Percentiles rank a stretch among this genome's conserved stretches.
Evolutionary conservation across 2,329 filamentous ascomycete genomes (phyloP).

Genomic region (Colletotrichum acutatum): DNA sequence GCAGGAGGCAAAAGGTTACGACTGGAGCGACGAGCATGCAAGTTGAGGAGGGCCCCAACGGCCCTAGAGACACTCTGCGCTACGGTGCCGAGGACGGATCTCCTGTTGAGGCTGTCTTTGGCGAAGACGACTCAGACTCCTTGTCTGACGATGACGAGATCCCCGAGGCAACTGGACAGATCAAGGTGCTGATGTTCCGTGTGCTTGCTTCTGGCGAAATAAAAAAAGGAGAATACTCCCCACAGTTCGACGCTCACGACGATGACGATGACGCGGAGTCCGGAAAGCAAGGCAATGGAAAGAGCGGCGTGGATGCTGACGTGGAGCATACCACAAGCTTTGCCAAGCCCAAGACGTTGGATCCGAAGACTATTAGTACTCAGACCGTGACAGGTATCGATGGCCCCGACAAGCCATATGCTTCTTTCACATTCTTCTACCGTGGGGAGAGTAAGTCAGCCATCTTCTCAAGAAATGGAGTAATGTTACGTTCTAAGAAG

Average conservation of each 20-base stretch:
- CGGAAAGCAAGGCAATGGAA: conserved; percentile 62
- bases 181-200: conserved; percentile 96
- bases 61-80: conserved; percentile 70
- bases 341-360: conserved; percentile 93
- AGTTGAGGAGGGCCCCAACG: conserved; percentile 55
- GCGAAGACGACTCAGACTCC: conserved; percentile 81
- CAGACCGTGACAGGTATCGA: conserved; percentile 99
- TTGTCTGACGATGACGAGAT: conserved; percentile 84
- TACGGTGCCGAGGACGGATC: conserved; percentile 83
- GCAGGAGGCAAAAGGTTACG: conserved; percentile 69
- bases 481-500: neutral
- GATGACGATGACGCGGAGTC: conserved; percentile 80
- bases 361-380: conserved; percentile 97
- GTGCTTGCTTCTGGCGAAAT: conserved; percentile 96
- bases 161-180: conserved; percentile 94
- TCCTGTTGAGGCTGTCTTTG: conserved; percentile 74
- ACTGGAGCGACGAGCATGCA: conserved; percentile 52
- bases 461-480: neutral
- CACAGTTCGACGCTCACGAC: conserved; percentile 96
- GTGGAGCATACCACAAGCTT: conserved; percentile 98
- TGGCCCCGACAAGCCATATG: conserved; percentile 94
- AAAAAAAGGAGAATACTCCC: conserved; percentile 97
- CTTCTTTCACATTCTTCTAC: conserved; percentile 97
- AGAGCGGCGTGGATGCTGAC: conserved; percentile 77
- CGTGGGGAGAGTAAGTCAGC: conserved; percentile 84